A percentile compares a stretch with the other conserved stretches of the same genome.
Conservation (phyloP, 1,284 basidiomycete species). For the Lentinula novae-zelandiae region DNA sequence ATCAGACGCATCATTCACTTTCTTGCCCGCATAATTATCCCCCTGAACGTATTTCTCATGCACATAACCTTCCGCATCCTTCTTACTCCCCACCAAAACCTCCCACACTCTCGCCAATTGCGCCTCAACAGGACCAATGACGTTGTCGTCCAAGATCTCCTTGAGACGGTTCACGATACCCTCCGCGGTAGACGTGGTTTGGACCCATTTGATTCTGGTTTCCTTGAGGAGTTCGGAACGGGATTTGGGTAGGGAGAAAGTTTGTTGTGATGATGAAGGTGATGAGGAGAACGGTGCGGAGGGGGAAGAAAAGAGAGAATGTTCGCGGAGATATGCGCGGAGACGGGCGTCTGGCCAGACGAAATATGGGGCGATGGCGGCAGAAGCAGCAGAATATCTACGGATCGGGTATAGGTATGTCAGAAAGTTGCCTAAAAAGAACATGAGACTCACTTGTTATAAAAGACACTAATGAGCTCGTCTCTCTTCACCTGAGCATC, state of each 20-base stretch:
- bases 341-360: constrained; percentile 90
- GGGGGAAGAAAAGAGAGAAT: constrained; percentile 67
- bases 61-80: constrained; percentile 25
- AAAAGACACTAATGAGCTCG: constrained; percentile 65
- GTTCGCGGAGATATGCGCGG: constrained; percentile 76
- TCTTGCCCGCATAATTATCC: background rate
- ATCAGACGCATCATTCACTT: background rate
- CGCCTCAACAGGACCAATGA: constrained; percentile 64
- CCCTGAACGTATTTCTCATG: constrained; percentile 20
- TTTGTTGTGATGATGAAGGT: constrained; percentile 19
- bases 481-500: constrained; percentile 70
- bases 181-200: constrained; percentile 56
- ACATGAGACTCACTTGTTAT: constrained; percentile 50
- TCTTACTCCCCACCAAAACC: constrained; percentile 39
- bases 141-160: constrained; percentile 55
- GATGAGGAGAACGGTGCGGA: constrained; percentile 65
- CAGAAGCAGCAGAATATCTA: constrained; percentile 40
- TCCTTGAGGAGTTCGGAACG: constrained; percentile 37
- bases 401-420: background rate
- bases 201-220: constrained; percentile 74
- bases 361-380: constrained; percentile 59
- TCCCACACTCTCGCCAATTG: constrained; percentile 46
- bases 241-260: background rate
- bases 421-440: background rate
- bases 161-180: constrained; percentile 53